phyloP scores from a whole-genome alignment of 495 filamentous ascomycete genomes.

The Trichocladium antarcticum region DNA sequence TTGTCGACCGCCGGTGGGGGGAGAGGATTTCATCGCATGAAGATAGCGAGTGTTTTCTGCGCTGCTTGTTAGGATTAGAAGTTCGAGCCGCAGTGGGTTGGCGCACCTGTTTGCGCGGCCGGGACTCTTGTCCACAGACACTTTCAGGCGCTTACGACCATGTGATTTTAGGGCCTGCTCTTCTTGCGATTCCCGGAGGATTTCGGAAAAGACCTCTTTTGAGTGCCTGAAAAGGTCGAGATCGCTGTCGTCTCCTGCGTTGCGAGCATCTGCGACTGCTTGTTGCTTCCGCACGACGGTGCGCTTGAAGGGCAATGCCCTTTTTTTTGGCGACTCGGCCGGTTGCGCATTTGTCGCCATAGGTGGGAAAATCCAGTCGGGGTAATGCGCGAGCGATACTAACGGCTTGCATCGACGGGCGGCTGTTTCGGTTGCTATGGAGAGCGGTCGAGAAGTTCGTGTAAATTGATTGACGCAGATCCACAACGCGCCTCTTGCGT shows the following conservation, averaged over 20 bases:
- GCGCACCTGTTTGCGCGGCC: neutral
- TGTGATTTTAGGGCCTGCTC: slow-evolving; percentile 1
- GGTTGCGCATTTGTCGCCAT: slow-evolving; percentile 10
- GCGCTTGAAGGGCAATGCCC: slow-evolving; percentile 58
- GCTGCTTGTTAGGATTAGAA: neutral
- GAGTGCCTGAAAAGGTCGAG: slow-evolving; percentile 58
- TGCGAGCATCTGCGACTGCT: slow-evolving; percentile 6
- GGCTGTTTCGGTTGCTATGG: neutral
- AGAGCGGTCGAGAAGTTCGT: neutral
- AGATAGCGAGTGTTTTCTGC: neutral
- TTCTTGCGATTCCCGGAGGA: slow-evolving; percentile 37
- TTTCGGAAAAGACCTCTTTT: slow-evolving; percentile 49
- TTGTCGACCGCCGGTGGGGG: neutral
- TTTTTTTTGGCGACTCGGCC: slow-evolving; percentile 32
- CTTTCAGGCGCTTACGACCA: slow-evolving; percentile 13
- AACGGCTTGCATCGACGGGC: no score
- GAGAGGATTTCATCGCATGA: neutral
- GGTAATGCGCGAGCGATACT: no score
- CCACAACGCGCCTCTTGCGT: neutral
- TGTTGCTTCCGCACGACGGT: slow-evolving; percentile 35
- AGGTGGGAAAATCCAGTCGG: no score
- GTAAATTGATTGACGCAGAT: slow-evolving; percentile 1
- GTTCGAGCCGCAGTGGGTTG: no score
- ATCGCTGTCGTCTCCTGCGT: slow-evolving; percentile 27
- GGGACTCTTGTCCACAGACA: slow-evolving; percentile 1